A percentile compares a stretch with the other conserved stretches of the same genome.
phyloP scores from a whole-genome alignment of 805 yeast genomes.

The Komagataella mondaviorum region DNA sequence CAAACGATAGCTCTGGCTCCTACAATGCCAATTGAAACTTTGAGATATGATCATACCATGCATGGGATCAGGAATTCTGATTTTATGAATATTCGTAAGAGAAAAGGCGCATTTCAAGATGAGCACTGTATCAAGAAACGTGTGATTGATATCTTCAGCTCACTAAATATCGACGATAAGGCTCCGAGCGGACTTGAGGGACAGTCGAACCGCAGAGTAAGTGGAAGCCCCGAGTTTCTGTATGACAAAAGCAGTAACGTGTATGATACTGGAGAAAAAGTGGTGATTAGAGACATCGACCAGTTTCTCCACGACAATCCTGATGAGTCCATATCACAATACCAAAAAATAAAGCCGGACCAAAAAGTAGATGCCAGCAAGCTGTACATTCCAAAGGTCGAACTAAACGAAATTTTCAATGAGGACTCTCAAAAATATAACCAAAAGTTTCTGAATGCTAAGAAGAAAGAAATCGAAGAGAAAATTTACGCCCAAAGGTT shows the following conservation, averaged over 20 bases:
- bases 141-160: neutral
- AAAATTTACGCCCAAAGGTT: neutral
- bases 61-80: neutral
- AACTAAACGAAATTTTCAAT: conserved; percentile 6
- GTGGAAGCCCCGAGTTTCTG: neutral
- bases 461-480: conserved; percentile 3
- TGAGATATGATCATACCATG: neutral
- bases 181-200: neutral
- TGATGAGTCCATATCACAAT: conserved; percentile 4
- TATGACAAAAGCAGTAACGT: neutral
- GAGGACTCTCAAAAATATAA: conserved; percentile 1
- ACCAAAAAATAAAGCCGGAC: neutral
- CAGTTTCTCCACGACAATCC: conserved; percentile 11
- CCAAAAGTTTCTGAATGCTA: conserved; percentile 3
- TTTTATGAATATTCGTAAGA: neutral
- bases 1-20: neutral
- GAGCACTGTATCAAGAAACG: neutral
- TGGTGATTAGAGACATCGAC: conserved; percentile 11
- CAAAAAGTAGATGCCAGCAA: conserved; percentile 3
- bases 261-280: conserved; percentile 1
- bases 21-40: neutral
- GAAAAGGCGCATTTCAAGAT: neutral
- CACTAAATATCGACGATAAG: neutral
- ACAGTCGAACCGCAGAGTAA: neutral
- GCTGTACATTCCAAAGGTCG: conserved; percentile 6